These are phyloP conservation scores for Neopestalotiopsis sp. DNA, from an alignment of 2,329 filamentous ascomycete species.

Conservation along the genomic window DNA sequence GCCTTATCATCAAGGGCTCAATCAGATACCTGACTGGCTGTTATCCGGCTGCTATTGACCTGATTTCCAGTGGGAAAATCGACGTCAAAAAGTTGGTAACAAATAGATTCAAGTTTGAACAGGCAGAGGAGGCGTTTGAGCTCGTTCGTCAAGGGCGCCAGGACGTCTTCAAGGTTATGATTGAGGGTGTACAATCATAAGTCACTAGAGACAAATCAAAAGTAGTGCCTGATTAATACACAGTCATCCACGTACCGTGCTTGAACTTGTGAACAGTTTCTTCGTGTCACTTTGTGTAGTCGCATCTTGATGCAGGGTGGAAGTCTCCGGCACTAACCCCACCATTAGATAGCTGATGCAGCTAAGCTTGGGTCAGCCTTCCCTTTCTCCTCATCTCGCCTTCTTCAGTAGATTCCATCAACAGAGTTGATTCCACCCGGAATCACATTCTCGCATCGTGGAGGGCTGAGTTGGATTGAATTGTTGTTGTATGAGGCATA, in stretches of 20 bases:
- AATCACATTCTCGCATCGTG: no score
- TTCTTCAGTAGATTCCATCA: no score
- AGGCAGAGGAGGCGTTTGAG: slow-evolving; percentile 53
- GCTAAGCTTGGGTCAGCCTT: no score
- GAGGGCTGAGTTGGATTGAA: no score
- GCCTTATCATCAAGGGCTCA: slow-evolving; percentile 46
- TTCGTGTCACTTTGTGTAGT: no score
- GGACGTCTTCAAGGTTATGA: slow-evolving; percentile 18
- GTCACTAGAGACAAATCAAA: not conserved
- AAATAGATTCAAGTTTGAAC: slow-evolving; percentile 31
- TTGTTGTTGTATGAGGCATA: not conserved
- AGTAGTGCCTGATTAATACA: not conserved
- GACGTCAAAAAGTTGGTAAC: slow-evolving; percentile 31
- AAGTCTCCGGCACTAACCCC: no score
- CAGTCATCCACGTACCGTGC: no score
- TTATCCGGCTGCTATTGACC: slow-evolving; percentile 47
- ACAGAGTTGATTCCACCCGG: no score
- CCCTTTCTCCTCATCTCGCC: no score
- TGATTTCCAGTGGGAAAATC: slow-evolving; percentile 45
- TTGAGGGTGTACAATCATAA: slow-evolving; percentile 12
- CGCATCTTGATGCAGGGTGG: no score
- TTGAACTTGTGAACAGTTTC: no score
- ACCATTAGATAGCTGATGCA: no score
- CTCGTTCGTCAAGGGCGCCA: slow-evolving; percentile 34
- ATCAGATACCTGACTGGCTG: slow-evolving; percentile 48